Percentiles rank a stretch among this genome's conserved stretches.
Evolutionary conservation across 768 basidiomycete genomes (phyloP).

Genomic region (Favolaschia claudopus): DNA sequence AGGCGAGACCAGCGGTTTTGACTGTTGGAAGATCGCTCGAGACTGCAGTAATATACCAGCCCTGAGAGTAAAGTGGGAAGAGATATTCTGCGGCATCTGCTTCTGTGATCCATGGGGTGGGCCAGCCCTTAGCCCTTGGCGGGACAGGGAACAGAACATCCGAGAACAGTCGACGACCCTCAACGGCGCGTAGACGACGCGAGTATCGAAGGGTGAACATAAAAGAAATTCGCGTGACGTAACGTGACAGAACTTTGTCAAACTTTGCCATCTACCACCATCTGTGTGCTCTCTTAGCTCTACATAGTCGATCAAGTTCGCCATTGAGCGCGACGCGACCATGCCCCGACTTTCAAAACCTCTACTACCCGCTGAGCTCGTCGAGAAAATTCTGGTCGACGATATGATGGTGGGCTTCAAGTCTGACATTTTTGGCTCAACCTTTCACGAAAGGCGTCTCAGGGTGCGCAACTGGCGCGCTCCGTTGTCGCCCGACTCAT

Average conservation of each 20-base stretch:
- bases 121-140: slow-evolving; percentile 17
- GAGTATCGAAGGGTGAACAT: slow-evolving; percentile 8
- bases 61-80: slow-evolving; percentile 17
- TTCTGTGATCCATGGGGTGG: slow-evolving; percentile 24
- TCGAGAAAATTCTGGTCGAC: slow-evolving; percentile 1
- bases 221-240: no score
- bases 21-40: not conserved
- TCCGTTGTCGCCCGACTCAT: not conserved
- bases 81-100: slow-evolving; percentile 15
- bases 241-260: no score
- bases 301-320: no score
- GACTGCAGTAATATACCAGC: slow-evolving; percentile 18
- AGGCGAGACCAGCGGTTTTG: slow-evolving; percentile 2
- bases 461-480: not conserved
- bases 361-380: slow-evolving; percentile 10
- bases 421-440: not conserved
- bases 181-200: not conserved
- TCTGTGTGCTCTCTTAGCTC: not conserved
- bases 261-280: no score
- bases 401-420: slow-evolving; percentile 3
- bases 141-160: slow-evolving; percentile 1
- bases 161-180: slow-evolving; percentile 5
- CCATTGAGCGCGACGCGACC: no score
- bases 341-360: slow-evolving; percentile 4
- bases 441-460: not conserved